Base-by-base conservation (phyloP, 2,329 filamentous ascomycete species). In the Canariomyces notabilis region DNA sequence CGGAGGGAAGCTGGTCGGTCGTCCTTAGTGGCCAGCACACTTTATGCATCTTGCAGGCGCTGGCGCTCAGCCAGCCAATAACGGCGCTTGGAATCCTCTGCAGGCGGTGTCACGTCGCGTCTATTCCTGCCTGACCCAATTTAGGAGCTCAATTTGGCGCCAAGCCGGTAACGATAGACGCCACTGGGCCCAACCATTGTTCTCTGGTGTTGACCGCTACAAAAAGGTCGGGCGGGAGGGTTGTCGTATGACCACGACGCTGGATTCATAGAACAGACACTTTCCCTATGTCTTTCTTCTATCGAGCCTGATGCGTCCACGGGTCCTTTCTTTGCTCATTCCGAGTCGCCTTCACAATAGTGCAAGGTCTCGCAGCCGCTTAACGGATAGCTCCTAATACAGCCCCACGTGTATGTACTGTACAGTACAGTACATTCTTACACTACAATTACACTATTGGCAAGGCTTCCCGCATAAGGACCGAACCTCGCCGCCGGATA, bases 61-160 rank as follows among this genome's bases (percentile, higher is more conserved):
- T 67, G 67, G 67, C 66, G 66, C 66, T 62, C 51, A 57, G 46
- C 44, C 44, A 47, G 20, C 61, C 58, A 62, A 63, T 63, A 2
- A 29, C 4, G 19, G 35, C 34, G 11, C 19, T 7, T 41, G 19
- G 23, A 42, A 37, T 26, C 52, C 46, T 45, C 49, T 56, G 53
- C 51, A 49, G 39, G 22, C 45, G 42, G 38, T 49, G 52, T 59
- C 57, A 59, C 57, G 57, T 53, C 57, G 57, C 57, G 57, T 53
- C 57, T 58, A 58, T 53, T 50, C 23, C 46, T 40, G 37, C 44
- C 42, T 44, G 47, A 40, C 37, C 38, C 21, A 34, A 51, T 55
- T 53, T 49, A 49, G 50, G 34, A 40, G n/a, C 14, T 37, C 45
- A 35, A 48, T 48, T 41, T 19, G 49, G 42, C 36, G 26, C 26